Evolutionary conservation across 768 basidiomycete species (phyloP), one percentile per base, ranked within the genome.

Genomic region (Hygrocybe punicea): DNA sequence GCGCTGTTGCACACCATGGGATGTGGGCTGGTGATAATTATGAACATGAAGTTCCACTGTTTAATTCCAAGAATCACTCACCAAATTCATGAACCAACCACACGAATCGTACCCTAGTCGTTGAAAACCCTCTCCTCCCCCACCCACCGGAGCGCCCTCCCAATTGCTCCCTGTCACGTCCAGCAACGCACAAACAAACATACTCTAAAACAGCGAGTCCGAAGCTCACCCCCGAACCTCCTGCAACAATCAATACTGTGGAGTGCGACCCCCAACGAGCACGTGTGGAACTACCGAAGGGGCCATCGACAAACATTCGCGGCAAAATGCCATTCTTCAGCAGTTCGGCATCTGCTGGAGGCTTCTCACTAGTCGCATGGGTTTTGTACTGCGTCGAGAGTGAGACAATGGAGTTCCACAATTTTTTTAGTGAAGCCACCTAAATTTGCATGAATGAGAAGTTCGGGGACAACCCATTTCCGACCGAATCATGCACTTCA

Each of bases 201-300:
- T 84, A 84, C 66, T 88, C 82, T 57, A 91, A 72, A 5, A 91
- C 73, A 3, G 85, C 77, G 24, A 85, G 64, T 4, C 83, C 87
- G 64, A 87, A 91, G 57, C 82, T 83, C 17, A 89, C 84, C 3
- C 89, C 89, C 0, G 85, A 85, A 17, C 89, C 89, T 14, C 89
- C 90, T 0, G 81, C 78, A 48, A 91, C 77, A 63, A 91, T 78
- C 36, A 87, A 55, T 3, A 83, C 78, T 1, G 79, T 81, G 34
- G 86, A 81, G 67, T 86, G 76, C 35, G 74, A 68, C 6, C 75
- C 78, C 85, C 87, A 91, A 36, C 72, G 63, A 4, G 79, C 81
- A 10, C 89, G 74, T 3, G 74, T 77, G 0, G 85, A 74, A 24
- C 85, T 86, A 4, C 89, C 89, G 61, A 83, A 84, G 4, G 89